Evolutionary conservation across 1,139 yeast species (phyloP).

Genomic region (Protomyces macrosporus): DNA sequence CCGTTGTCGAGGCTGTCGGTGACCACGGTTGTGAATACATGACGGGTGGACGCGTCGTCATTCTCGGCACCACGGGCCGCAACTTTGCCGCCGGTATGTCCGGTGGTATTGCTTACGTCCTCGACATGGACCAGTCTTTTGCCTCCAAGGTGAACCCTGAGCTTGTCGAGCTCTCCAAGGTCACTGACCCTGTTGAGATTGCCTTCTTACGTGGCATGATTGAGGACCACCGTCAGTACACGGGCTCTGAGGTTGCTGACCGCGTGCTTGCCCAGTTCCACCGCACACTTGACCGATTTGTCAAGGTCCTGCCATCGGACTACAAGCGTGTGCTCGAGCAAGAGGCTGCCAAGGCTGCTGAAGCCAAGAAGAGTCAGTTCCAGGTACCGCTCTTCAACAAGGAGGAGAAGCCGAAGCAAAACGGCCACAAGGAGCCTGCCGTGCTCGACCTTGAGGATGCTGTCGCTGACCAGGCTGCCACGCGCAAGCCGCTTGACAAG

Average conservation of each 20-base stretch:
- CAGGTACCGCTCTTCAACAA: slow-evolving; percentile 28
- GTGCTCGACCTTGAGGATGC: slow-evolving; percentile 88
- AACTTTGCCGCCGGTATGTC: slow-evolving; percentile 99
- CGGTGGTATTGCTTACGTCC: slow-evolving; percentile 97
- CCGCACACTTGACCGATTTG: slow-evolving; percentile 80
- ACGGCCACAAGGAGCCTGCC: slow-evolving; percentile 78
- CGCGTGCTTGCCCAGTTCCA: slow-evolving; percentile 79
- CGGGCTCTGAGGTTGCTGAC: slow-evolving; percentile 85
- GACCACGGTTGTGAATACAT: slow-evolving; percentile 98
- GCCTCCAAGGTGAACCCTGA: slow-evolving; percentile 71
- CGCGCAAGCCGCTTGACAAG: slow-evolving; percentile 65
- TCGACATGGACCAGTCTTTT: slow-evolving; percentile 93
- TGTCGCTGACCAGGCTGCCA: slow-evolving; percentile 60
- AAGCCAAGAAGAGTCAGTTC: slow-evolving; percentile 50
- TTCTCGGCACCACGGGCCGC: slow-evolving; percentile 85
- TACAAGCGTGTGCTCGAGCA: slow-evolving; percentile 83
- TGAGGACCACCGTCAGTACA: slow-evolving; percentile 93
- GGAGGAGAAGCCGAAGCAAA: slow-evolving; percentile 46
- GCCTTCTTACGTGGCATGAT: slow-evolving; percentile 89
- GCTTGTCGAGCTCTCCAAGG: slow-evolving; percentile 70
- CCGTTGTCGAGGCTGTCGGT: slow-evolving; percentile 96
- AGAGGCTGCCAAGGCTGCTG: slow-evolving; percentile 63
- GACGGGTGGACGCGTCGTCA: slow-evolving; percentile 98
- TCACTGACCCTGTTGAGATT: slow-evolving; percentile 84
- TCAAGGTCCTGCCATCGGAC: slow-evolving; percentile 87